Evolutionary conservation across 306 rosid genomes (phyloP).

Genomic region (Castanopsis chinensis): DNA sequence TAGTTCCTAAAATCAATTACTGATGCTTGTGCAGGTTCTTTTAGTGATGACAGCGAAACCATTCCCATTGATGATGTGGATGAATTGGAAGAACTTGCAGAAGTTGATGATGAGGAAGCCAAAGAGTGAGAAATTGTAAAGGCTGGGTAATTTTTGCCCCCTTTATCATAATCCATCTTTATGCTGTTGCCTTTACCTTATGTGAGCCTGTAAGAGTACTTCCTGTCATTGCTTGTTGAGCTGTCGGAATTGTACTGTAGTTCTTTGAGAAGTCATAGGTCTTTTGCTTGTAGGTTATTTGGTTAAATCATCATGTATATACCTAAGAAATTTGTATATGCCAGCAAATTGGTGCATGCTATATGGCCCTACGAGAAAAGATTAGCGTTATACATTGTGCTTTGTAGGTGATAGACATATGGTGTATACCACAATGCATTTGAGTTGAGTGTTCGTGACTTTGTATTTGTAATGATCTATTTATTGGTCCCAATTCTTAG

Average conservation of each 20-base stretch:
- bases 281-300: neutral
- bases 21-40: slow-evolving; percentile 32
- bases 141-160: neutral
- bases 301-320: no score
- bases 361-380: no score
- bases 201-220: neutral
- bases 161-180: neutral
- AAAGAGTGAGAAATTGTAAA: slow-evolving; percentile 24
- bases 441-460: neutral
- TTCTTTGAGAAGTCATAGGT: neutral
- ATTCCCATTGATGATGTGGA: slow-evolving; percentile 81
- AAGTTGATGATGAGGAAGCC: slow-evolving; percentile 31
- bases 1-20: neutral
- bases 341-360: no score
- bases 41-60: slow-evolving; percentile 48
- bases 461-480: neutral
- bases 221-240: neutral
- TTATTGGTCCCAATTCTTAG: no score
- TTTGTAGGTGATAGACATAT: neutral
- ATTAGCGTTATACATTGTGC: no score
- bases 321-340: no score
- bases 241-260: neutral
- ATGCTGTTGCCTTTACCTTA: neutral
- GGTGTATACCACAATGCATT: neutral
- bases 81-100: slow-evolving; percentile 46